These are phyloP conservation scores for Fusarium pseudograminearum DNA, from an alignment of 2,329 filamentous ascomycete genomes.

Conservation along the genomic window DNA sequence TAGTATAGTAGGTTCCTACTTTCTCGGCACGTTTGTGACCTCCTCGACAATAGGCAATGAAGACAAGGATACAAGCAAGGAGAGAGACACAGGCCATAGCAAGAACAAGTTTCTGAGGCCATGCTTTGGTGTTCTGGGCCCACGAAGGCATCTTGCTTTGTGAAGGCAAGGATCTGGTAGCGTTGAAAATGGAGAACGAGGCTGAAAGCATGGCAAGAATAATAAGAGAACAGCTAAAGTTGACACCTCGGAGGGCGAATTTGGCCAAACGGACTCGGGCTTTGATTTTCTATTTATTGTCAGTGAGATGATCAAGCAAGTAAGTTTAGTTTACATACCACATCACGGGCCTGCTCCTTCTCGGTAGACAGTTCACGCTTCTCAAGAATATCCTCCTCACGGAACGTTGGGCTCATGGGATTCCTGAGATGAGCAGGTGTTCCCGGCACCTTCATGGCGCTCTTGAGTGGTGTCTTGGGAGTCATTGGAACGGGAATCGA, in stretches of 20 bases:
- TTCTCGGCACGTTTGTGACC: constrained; percentile 92
- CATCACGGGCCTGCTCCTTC: constrained; percentile 85
- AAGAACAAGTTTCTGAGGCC: constrained; percentile 91
- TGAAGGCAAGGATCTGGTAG: constrained; percentile 78
- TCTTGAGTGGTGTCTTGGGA: constrained; percentile 86
- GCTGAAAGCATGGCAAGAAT: constrained; percentile 89
- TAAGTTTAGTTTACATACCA: constrained; percentile 71
- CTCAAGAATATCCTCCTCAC: constrained; percentile 87
- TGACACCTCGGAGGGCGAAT: constrained; percentile 92
- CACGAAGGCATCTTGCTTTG: constrained; percentile 88
- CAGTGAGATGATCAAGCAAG: constrained; percentile 34
- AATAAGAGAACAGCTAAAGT: constrained; percentile 96
- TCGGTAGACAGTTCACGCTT: constrained; percentile 85
- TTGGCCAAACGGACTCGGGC: constrained; percentile 92
- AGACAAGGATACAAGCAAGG: constrained; percentile 80
- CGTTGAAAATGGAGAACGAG: constrained; percentile 93
- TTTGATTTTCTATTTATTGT: constrained; percentile 81
- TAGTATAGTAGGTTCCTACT: constrained; percentile 92
- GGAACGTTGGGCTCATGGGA: constrained; percentile 90
- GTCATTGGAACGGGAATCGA: constrained; percentile 72
- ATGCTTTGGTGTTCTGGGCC: constrained; percentile 81
- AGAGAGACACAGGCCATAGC: constrained; percentile 84
- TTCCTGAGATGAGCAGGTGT: constrained; percentile 81
- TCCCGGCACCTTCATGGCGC: constrained; percentile 88
- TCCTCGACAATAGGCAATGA: constrained; percentile 87